Conservation (phyloP, 345 rosid species). For the Hibiscus tridactylites region DNA sequence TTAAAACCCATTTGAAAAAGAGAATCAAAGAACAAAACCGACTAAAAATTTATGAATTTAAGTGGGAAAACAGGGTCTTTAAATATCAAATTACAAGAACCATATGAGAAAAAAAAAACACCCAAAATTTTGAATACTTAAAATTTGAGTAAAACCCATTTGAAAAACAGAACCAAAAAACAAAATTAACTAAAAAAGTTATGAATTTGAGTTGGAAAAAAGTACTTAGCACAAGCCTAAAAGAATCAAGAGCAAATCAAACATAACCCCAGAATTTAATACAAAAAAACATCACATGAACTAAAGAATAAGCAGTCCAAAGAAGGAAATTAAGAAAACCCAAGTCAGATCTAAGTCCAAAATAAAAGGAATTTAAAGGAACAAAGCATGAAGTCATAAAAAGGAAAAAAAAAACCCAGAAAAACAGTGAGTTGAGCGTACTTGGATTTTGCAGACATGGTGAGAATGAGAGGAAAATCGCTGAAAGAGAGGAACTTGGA, state of each 20-base stretch:
- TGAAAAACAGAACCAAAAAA: neutral
- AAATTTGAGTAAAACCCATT: neutral
- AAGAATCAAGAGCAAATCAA: conserved; percentile 14
- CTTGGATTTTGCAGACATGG: conserved; percentile 63
- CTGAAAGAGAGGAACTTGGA: conserved; percentile 1
- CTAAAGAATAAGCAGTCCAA: neutral
- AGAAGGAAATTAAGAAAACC: neutral
- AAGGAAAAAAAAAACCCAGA: neutral
- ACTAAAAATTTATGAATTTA: neutral
- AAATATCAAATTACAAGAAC: neutral
- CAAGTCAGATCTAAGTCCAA: conserved; percentile 29
- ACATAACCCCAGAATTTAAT: neutral
- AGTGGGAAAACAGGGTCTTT: neutral
- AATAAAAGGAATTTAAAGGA: neutral
- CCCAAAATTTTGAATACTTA: neutral
- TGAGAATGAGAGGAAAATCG: conserved; percentile 4
- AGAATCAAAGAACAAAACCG: conserved; percentile 7
- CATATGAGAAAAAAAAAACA: neutral
- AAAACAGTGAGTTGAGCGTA: conserved; percentile 16
- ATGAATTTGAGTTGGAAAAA: neutral
- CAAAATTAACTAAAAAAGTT: neutral
- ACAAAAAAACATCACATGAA: neutral
- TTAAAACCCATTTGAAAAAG: conserved; percentile 11
- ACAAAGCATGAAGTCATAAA: neutral
- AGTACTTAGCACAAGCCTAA: neutral